Base-by-base conservation (phyloP, 1,284 basidiomycete species). In the Trametes polyzona region DNA sequence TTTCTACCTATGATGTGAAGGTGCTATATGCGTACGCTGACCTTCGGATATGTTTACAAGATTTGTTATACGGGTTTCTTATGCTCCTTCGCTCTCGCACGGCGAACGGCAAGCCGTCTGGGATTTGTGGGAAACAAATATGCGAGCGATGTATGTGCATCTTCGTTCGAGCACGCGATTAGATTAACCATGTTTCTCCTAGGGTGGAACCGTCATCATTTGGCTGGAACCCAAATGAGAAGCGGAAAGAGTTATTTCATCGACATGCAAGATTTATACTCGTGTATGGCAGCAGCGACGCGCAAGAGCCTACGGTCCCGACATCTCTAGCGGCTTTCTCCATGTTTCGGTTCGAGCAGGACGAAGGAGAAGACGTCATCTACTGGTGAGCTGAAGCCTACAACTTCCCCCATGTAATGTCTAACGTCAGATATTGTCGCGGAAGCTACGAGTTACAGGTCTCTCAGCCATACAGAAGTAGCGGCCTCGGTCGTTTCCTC, bases 361-460 rank as follows among this genome's bases (percentile, higher is more conserved):
- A 92, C 62, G 74, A 82, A 6, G 74, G 72, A 12, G 76, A 83
- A 55, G 73, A 83, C 55, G 69, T 88, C 2, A 41, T 89, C 4
- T 92, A 92, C 65, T 90, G 90, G 90, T 89, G 64, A 35, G 72
- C 17, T 9, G 7, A 33, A 30, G n/a, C n/a, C n/a, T 30, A 4
- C 1, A 19, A n/a, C 16, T 17, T 17, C 29, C 36, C 16, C 30
- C 5, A 35, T 35, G 17, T 10, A 36, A 49, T 47, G 21, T 29
- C 39, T 27, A 19, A 21, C 14, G n/a, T n/a, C n/a, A n/a, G 42
- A 23, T 21, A 17, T 37, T 29, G n/a, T 33, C 53, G 19, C 46
- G 41, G 6, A 24, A 92, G 90, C 66, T 92, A 92, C 65, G 90
- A 92, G 53, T 69, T 92, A 7, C 90, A 92, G 66, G 78, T 91